Percentiles rank a stretch among this genome's conserved stretches.
Conservation (phyloP, 768 basidiomycete species). For the Pleurotus citrinopileatus region DNA sequence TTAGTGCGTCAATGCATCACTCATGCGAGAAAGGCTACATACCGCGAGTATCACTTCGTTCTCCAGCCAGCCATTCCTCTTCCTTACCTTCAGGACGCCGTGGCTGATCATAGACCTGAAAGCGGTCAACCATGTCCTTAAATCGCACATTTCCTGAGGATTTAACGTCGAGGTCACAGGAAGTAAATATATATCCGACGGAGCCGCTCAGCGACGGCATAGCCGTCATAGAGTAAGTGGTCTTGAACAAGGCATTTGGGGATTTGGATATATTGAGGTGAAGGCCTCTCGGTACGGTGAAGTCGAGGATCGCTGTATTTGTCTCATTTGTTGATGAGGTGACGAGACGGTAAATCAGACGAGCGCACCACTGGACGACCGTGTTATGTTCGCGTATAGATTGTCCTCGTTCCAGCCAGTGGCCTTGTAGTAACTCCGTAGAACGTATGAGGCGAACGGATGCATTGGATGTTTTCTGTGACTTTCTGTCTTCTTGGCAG, state of each 20-base stretch:
- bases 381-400: constrained; percentile 84
- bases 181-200: constrained; percentile 90
- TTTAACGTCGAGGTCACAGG: constrained; percentile 74
- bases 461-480: no score
- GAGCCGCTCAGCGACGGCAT: constrained; percentile 92
- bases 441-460: constrained; percentile 84
- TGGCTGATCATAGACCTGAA: constrained; percentile 81
- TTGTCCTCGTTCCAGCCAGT: constrained; percentile 99
- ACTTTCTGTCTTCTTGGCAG: no score
- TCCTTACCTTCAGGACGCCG: constrained; percentile 73
- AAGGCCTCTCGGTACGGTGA: constrained; percentile 77
- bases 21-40: constrained; percentile 21
- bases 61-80: constrained; percentile 81
- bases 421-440: constrained; percentile 86
- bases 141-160: constrained; percentile 71
- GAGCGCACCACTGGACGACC: constrained; percentile 78
- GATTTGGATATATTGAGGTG: constrained; percentile 84
- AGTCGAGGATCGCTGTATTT: constrained; percentile 81
- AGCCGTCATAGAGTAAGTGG: constrained; percentile 89
- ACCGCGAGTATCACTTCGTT: constrained; percentile 78
- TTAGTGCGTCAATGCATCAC: constrained; percentile 13
- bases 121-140: constrained; percentile 88
- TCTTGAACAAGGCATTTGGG: constrained; percentile 85
- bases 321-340: constrained; percentile 6
- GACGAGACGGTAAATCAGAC: constrained; percentile 10